Evolutionary conservation across 78 protist species (phyloP).

Genomic region (Dictyostelium purpureum): DNA sequence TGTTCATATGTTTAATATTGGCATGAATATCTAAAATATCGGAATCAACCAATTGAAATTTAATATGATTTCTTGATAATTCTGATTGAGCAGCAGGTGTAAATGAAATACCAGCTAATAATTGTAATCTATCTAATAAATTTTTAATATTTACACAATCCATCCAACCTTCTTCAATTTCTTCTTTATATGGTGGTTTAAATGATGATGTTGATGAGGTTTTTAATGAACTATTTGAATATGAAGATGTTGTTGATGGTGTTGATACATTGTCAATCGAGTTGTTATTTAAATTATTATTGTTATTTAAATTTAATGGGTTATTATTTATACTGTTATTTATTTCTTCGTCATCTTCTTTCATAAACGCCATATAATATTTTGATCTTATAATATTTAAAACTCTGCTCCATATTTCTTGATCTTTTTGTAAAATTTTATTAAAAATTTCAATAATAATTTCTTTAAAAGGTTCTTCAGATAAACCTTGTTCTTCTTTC

Average conservation of each 20-base stretch:
- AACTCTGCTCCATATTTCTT: slow-evolving; percentile 38
- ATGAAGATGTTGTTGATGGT: background rate
- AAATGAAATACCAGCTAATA: slow-evolving; percentile 58
- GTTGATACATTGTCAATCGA: too few species aligned
- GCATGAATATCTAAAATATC: slow-evolving; percentile 66
- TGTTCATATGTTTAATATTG: slow-evolving; percentile 76
- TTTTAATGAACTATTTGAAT: background rate
- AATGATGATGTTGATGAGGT: background rate
- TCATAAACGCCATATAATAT: slow-evolving; percentile 54
- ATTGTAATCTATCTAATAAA: slow-evolving; percentile 49
- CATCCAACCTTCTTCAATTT: slow-evolving; percentile 29
- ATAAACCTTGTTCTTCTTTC: slow-evolving; percentile 65
- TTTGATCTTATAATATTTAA: slow-evolving; percentile 4
- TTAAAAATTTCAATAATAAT: slow-evolving; percentile 45
- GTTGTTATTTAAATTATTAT: background rate
- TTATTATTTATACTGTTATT: background rate
- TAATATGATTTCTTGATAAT: slow-evolving; percentile 33
- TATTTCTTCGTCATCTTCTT: background rate
- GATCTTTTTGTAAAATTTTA: slow-evolving; percentile 23
- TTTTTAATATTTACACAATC: slow-evolving; percentile 58
- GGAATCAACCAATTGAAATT: slow-evolving; percentile 81
- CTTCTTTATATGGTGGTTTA: background rate
- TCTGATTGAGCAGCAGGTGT: slow-evolving; percentile 47
- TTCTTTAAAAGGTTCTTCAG: slow-evolving; percentile 81
- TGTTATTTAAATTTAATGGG: background rate